A percentile compares a stretch with the other conserved stretches of the same genome.
Conservation (phyloP, 148 eudicot genomes). For the Rhododendron henanense region DNA sequence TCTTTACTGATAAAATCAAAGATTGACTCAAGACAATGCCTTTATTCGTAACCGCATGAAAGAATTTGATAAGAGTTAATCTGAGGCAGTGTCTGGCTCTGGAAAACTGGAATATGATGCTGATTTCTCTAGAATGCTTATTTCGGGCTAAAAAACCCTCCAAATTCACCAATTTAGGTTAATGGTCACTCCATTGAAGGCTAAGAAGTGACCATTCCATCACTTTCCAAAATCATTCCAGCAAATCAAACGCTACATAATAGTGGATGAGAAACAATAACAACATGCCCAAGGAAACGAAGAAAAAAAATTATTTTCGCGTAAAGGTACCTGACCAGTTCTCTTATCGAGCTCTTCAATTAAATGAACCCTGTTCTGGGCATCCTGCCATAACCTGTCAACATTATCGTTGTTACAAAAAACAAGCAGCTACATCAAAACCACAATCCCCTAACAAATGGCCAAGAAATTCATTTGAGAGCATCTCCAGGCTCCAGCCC, state of each 20-base stretch:
- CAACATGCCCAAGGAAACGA: not conserved
- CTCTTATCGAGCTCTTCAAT: conserved; percentile 64
- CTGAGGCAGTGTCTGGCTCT: not conserved
- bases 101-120: not conserved
- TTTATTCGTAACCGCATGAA: not conserved
- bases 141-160: not conserved
- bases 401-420: conserved; percentile 12
- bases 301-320: not conserved
- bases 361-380: conserved; percentile 63
- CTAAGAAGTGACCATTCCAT: not conserved
- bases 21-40: not conserved
- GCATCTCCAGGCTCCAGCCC: not conserved
- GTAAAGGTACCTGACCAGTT: conserved; percentile 53
- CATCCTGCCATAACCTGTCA: conserved; percentile 83
- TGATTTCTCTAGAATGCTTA: not conserved
- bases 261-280: not conserved
- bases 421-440: not conserved
- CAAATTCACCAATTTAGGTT: not conserved
- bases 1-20: not conserved
- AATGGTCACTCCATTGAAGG: not conserved
- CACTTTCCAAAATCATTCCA: not conserved
- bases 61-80: not conserved
- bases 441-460: not conserved
- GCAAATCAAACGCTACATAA: not conserved
- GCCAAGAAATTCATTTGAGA: not conserved